A percentile compares a stretch with the other conserved stretches of the same genome.
These are phyloP conservation scores for Carallia brachiata DNA, from an alignment of 345 rosid genomes.

Conservation along the genomic window DNA sequence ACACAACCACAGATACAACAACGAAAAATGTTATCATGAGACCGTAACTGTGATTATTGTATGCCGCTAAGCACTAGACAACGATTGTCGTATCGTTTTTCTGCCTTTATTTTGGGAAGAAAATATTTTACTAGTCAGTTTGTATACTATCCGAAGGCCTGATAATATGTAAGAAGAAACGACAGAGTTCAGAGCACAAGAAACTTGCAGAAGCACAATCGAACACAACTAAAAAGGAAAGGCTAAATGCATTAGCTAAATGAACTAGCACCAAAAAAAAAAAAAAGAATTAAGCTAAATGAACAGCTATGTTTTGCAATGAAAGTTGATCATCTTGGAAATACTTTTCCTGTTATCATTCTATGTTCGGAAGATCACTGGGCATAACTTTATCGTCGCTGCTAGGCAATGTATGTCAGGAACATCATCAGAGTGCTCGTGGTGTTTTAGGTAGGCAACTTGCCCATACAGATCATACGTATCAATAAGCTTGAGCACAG, in stretches of 20 bases:
- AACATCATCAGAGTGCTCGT: slow-evolving; percentile 94
- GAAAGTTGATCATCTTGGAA: too few relatives aligned
- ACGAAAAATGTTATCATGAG: neutral
- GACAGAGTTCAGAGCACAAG: neutral
- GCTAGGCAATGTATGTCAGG: slow-evolving; percentile 95
- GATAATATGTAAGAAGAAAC: too few relatives aligned
- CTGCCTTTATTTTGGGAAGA: too few relatives aligned
- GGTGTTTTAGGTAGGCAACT: slow-evolving; percentile 98
- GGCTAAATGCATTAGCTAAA: neutral
- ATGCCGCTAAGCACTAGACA: neutral
- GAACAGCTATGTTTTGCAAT: slow-evolving; percentile 25
- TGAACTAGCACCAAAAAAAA: neutral
- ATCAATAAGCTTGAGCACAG: slow-evolving; percentile 96
- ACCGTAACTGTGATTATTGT: neutral
- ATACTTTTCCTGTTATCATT: too few relatives aligned
- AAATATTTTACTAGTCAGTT: too few relatives aligned
- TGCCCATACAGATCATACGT: slow-evolving; percentile 96
- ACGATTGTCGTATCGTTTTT: neutral
- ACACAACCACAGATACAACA: neutral
- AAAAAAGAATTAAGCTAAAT: too few relatives aligned
- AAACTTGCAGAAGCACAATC: neutral
- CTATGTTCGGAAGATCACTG: too few relatives aligned
- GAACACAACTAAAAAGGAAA: neutral
- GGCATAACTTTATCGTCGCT: slow-evolving; percentile 68
- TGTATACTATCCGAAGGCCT: neutral